A percentile compares a stretch with the other conserved stretches of the same genome.
Conservation (phyloP, 2,329 filamentous ascomycete species). For the Alternaria consortialis region DNA sequence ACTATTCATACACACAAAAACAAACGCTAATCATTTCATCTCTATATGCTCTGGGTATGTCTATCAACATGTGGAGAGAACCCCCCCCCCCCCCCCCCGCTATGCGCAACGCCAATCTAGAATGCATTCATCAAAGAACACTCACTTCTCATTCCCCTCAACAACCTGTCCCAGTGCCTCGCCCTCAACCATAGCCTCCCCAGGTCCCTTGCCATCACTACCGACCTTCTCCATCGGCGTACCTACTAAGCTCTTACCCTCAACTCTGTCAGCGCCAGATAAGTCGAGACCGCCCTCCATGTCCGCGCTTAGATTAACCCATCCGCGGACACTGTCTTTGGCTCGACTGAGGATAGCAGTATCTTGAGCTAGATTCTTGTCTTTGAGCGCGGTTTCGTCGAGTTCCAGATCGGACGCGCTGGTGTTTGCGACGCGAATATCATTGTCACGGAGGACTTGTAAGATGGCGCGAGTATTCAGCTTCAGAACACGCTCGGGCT, state of each 20-base stretch:
- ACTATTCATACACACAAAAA: too few relatives aligned
- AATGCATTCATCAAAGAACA: neutral
- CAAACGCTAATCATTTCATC: neutral
- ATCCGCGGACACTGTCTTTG: conserved; percentile 44
- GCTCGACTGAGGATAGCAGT: conserved; percentile 42
- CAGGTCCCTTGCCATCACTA: conserved; percentile 23
- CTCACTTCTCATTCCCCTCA: conserved; percentile 19
- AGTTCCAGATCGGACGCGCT: conserved; percentile 53
- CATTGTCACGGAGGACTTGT: conserved; percentile 68
- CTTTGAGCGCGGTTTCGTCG: conserved; percentile 25
- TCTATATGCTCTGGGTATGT: neutral
- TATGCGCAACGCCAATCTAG: neutral
- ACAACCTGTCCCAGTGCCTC: conserved; percentile 49
- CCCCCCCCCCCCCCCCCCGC: too few relatives aligned
- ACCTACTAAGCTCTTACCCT: conserved; percentile 16
- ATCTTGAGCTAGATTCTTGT: conserved; percentile 35
- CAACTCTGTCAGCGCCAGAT: neutral
- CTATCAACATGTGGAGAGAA: too few relatives aligned
- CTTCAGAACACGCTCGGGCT: conserved; percentile 81
- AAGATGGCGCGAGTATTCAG: conserved; percentile 84
- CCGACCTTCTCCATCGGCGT: conserved; percentile 16
- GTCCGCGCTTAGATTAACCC: conserved; percentile 40
- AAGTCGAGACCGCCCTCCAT: conserved; percentile 3
- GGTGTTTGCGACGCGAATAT: conserved; percentile 54
- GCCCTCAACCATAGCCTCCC: conserved; percentile 45